Conservation (phyloP, 2,329 filamentous ascomycete species). For the Penicillium oxalicum region DNA sequence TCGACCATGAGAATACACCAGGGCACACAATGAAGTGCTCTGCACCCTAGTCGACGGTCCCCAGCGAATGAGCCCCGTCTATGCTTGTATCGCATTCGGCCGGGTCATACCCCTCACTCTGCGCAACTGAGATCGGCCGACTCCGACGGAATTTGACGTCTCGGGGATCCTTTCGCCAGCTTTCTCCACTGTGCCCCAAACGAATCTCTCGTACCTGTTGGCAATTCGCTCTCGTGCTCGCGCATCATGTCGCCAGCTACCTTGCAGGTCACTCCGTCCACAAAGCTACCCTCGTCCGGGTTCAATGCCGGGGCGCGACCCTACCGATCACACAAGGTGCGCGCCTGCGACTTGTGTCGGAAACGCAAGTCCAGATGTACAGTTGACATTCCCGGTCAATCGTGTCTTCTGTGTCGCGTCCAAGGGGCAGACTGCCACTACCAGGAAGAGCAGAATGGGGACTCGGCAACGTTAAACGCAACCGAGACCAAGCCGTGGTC, state of each 20-base stretch:
- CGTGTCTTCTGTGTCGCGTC: slow-evolving; percentile 54
- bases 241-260: slow-evolving; percentile 31
- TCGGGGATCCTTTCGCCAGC: slow-evolving; percentile 13
- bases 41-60: slow-evolving; percentile 6
- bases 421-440: slow-evolving; percentile 55
- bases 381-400: slow-evolving; percentile 48
- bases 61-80: slow-evolving; percentile 2
- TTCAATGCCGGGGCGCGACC: slow-evolving; percentile 46
- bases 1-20: not conserved
- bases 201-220: slow-evolving; percentile 2
- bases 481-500: slow-evolving; percentile 27
- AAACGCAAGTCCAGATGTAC: slow-evolving; percentile 58
- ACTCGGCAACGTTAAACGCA: slow-evolving; percentile 22
- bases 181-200: slow-evolving; percentile 2
- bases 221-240: slow-evolving; percentile 10
- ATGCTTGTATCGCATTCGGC: slow-evolving; percentile 13
- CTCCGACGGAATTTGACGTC: slow-evolving; percentile 14
- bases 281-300: slow-evolving; percentile 31
- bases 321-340: slow-evolving; percentile 57
- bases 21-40: slow-evolving; percentile 7
- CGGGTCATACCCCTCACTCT: slow-evolving; percentile 20
- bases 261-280: slow-evolving; percentile 24
- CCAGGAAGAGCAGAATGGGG: slow-evolving; percentile 36
- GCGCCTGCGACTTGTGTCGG: slow-evolving; percentile 56
- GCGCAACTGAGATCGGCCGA: slow-evolving; percentile 18